Evolutionary conservation across 441 rosid genomes (phyloP).

Genomic region (Euphorbia schlechtendalii): DNA sequence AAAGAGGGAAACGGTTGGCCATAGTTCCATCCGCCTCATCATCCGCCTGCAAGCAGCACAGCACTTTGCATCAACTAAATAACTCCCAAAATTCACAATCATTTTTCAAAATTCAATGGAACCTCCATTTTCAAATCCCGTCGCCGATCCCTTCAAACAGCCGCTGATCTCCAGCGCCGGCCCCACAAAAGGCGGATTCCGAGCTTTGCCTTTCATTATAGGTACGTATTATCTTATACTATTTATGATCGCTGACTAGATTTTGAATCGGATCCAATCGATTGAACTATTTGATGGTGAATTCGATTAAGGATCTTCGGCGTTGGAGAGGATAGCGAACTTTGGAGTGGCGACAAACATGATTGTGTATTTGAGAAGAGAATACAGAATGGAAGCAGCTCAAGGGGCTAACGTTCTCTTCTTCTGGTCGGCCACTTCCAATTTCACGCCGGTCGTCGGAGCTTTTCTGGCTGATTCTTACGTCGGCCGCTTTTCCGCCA

Average conservation of each 20-base stretch:
- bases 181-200: slow-evolving; percentile 33
- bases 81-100: no score
- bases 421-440: slow-evolving; percentile 52
- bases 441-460: slow-evolving; percentile 50
- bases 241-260: no score
- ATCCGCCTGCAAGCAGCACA: not conserved
- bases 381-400: slow-evolving; percentile 44
- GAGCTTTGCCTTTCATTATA: slow-evolving; percentile 50
- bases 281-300: not conserved
- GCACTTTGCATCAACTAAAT: no score
- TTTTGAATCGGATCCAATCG: no score
- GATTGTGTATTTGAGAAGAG: slow-evolving; percentile 49
- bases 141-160: slow-evolving; percentile 6
- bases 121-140: not conserved
- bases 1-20: not conserved
- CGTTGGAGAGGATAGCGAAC: slow-evolving; percentile 57
- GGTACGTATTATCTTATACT: slow-evolving; percentile 33
- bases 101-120: not conserved
- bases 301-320: slow-evolving; percentile 36
- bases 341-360: slow-evolving; percentile 49
- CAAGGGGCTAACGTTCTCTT: slow-evolving; percentile 37
- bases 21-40: not conserved
- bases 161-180: slow-evolving; percentile 23
- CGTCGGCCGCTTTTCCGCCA: slow-evolving; percentile 46
- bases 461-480: slow-evolving; percentile 67